Conservation (phyloP, 495 filamentous ascomycete species). For the Beverwykella pulmonaria region DNA sequence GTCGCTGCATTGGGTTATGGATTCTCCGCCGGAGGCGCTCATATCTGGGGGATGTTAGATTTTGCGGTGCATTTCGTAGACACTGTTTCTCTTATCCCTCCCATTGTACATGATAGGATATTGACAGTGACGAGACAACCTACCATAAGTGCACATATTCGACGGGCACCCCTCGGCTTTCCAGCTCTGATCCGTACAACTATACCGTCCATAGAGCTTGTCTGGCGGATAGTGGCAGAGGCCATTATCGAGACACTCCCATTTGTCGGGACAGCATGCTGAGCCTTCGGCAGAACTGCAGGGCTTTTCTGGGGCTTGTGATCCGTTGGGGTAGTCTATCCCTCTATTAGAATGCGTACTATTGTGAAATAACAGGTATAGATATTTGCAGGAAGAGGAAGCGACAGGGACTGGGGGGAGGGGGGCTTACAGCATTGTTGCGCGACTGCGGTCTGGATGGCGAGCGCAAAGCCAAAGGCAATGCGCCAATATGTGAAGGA, state of each 20-base stretch:
- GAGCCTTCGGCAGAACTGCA: constrained; percentile 28
- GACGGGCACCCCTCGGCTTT: constrained; percentile 18
- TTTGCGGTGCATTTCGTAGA: not conserved
- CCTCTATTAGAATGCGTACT: not conserved
- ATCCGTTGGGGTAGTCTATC: constrained; percentile 37
- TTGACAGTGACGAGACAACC: not conserved
- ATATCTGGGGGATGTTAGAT: constrained; percentile 18
- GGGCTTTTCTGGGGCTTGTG: constrained; percentile 29
- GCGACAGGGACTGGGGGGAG: too few species aligned
- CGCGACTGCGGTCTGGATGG: not conserved
- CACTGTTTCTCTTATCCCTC: too few species aligned
- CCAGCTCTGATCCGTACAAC: constrained; percentile 37
- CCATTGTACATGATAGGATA: too few species aligned
- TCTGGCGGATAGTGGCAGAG: constrained; percentile 29
- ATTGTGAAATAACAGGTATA: not conserved
- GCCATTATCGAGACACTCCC: constrained; percentile 37
- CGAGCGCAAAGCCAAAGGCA: not conserved
- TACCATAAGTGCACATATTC: constrained; percentile 38
- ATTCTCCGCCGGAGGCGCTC: constrained; percentile 22
- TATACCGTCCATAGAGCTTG: constrained; percentile 25
- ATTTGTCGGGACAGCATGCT: constrained; percentile 35
- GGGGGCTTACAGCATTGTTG: not conserved
- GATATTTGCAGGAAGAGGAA: too few species aligned
- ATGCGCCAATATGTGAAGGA: not conserved
- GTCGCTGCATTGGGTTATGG: constrained; percentile 29